A percentile compares a stretch with the other conserved stretches of the same genome.
These are phyloP conservation scores for Boletus vermiculosoides DNA, from an alignment of 768 basidiomycete genomes.

Conservation along the genomic window DNA sequence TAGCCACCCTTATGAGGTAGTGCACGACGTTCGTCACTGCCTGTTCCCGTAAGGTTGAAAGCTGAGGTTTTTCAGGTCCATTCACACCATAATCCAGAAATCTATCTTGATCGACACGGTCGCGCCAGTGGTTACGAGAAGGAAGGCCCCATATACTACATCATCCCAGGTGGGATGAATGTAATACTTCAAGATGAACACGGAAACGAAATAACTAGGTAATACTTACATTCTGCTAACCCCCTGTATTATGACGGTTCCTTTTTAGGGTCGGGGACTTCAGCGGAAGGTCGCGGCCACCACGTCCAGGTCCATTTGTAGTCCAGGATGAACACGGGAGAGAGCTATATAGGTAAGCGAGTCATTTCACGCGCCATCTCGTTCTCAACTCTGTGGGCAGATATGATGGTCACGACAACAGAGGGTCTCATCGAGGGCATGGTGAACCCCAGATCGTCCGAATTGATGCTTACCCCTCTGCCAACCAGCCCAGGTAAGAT, in stretches of 20 bases:
- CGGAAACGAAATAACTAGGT: constrained; percentile 66
- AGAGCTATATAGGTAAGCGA: constrained; percentile 54
- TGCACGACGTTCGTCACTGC: constrained; percentile 12
- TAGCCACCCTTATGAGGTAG: constrained; percentile 19
- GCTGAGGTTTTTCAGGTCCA: constrained; percentile 22
- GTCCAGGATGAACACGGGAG: constrained; percentile 59
- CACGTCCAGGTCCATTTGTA: constrained; percentile 44
- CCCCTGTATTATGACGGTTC: not conserved
- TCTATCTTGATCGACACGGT: constrained; percentile 23
- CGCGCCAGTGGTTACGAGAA: constrained; percentile 18
- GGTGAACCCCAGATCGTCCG: constrained; percentile 28
- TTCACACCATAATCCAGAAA: constrained; percentile 27
- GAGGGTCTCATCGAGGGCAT: constrained; percentile 23
- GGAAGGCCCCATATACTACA: constrained; percentile 47
- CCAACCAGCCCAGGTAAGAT: constrained; percentile 21
- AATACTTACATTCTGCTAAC: constrained; percentile 4
- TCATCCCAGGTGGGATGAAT: constrained; percentile 62
- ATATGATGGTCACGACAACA: constrained; percentile 28
- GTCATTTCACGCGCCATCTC: not conserved
- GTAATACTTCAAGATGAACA: constrained; percentile 67
- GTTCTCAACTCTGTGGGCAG: constrained; percentile 15
- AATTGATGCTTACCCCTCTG: constrained; percentile 23
- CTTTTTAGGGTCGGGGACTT: constrained; percentile 53
- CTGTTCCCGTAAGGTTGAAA: not conserved
- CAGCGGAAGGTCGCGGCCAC: constrained; percentile 26